phyloP scores from a whole-genome alignment of 2,329 filamentous ascomycete genomes.

The Phialocephala sp. region DNA sequence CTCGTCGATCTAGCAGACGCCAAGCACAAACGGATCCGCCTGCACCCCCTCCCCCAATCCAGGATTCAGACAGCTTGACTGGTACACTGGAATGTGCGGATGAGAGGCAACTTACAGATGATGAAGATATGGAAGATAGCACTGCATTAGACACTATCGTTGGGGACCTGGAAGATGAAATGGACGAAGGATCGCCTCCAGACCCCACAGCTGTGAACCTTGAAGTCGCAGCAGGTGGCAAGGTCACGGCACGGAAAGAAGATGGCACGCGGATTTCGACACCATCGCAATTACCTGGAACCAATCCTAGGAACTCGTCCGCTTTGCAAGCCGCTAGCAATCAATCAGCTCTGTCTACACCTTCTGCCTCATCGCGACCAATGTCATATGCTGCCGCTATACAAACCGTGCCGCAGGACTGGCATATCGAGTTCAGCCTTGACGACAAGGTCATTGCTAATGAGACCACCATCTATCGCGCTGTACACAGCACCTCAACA shows the following conservation, averaged over 20 bases:
- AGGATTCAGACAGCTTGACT: slow-evolving; percentile 65
- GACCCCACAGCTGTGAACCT: slow-evolving; percentile 90
- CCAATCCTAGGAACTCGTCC: slow-evolving; percentile 48
- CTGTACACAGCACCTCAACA: slow-evolving; percentile 70
- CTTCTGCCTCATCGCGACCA: slow-evolving; percentile 61
- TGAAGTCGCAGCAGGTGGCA: slow-evolving; percentile 84
- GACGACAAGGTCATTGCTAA: slow-evolving; percentile 83
- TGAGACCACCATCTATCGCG: slow-evolving; percentile 94
- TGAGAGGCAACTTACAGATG: slow-evolving; percentile 81
- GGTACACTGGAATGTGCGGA: slow-evolving; percentile 90
- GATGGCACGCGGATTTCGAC: slow-evolving; percentile 88
- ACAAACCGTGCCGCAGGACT: slow-evolving; percentile 83
- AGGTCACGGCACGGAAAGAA: slow-evolving; percentile 88
- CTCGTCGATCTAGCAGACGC: slow-evolving; percentile 69
- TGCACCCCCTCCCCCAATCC: slow-evolving; percentile 53
- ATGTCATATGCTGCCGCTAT: slow-evolving; percentile 87
- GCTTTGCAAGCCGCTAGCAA: slow-evolving; percentile 46
- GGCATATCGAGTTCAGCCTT: slow-evolving; percentile 96
- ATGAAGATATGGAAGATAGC: slow-evolving; percentile 69
- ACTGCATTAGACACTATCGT: slow-evolving; percentile 83
- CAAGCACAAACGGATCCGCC: slow-evolving; percentile 57
- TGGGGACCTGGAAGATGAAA: slow-evolving; percentile 87
- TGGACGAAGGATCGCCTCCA: slow-evolving; percentile 73
- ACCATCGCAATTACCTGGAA: slow-evolving; percentile 66
- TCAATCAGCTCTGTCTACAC: slow-evolving; percentile 46